Conservation (phyloP, 1,284 basidiomycete species). For the Ustilago curta region DNA sequence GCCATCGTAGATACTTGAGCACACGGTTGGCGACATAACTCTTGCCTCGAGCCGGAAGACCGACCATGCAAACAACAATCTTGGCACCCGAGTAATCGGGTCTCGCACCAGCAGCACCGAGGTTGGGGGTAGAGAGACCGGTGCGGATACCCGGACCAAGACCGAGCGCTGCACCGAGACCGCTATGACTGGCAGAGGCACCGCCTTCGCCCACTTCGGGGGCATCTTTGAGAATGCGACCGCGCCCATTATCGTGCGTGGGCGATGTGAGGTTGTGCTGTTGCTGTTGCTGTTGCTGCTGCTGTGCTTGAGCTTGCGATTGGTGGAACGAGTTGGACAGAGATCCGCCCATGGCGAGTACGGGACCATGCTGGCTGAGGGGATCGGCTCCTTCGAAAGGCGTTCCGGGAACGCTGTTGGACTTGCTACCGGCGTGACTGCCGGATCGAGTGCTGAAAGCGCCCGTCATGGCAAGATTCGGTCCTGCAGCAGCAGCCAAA, state of each 20-base stretch:
- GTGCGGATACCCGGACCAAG: slow-evolving; percentile 47
- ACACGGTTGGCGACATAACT: slow-evolving; percentile 68
- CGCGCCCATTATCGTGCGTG: slow-evolving; percentile 29
- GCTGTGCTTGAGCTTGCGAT: slow-evolving; percentile 19
- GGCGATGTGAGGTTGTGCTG: slow-evolving; percentile 15
- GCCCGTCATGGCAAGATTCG: slow-evolving; percentile 44
- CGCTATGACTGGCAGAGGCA: slow-evolving; percentile 32
- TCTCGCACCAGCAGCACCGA: slow-evolving; percentile 79
- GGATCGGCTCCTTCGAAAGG: slow-evolving; percentile 32
- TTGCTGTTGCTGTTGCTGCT: slow-evolving; percentile 26
- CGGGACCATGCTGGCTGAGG: slow-evolving; percentile 8
- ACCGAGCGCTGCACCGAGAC: slow-evolving; percentile 45
- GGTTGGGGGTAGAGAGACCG: slow-evolving; percentile 48
- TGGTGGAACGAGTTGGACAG: slow-evolving; percentile 46
- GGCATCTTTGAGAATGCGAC: slow-evolving; percentile 43
- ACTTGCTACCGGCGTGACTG: slow-evolving; percentile 43
- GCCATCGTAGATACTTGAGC: slow-evolving; percentile 75
- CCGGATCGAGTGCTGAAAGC: slow-evolving; percentile 40
- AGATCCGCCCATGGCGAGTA: slow-evolving; percentile 41
- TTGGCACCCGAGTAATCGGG: slow-evolving; percentile 98
- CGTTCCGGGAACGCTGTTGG: slow-evolving; percentile 44
- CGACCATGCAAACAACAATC: slow-evolving; percentile 97
- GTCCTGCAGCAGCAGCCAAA: slow-evolving; percentile 62
- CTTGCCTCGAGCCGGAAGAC: slow-evolving; percentile 68
- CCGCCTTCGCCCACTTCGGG: slow-evolving; percentile 52